These are phyloP conservation scores for Pichia thaimueangensis DNA, from an alignment of 805 yeast genomes.

Conservation along the genomic window DNA sequence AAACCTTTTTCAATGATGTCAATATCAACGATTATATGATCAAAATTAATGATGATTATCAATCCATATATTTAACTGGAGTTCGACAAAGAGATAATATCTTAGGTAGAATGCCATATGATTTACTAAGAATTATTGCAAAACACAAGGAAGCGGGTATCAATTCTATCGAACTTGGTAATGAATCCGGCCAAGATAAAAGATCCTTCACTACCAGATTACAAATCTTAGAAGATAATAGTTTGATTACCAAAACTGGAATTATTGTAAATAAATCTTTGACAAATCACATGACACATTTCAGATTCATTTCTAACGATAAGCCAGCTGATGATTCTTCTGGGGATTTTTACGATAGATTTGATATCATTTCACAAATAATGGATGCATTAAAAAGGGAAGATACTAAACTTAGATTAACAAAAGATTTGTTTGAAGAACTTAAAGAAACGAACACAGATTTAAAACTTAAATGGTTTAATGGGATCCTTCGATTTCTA, in stretches of 20 bases:
- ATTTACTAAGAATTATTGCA: slow-evolving; percentile 54
- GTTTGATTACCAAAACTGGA: slow-evolving; percentile 37
- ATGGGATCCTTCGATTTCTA: slow-evolving; percentile 43
- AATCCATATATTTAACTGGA: slow-evolving; percentile 55
- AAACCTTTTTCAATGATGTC: slow-evolving; percentile 3
- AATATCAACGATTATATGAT: slow-evolving; percentile 13
- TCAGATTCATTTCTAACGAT: slow-evolving; percentile 31
- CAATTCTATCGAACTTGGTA: slow-evolving; percentile 49
- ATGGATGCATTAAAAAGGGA: slow-evolving; percentile 49
- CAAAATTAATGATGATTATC: slow-evolving; percentile 46
- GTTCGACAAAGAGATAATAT: slow-evolving; percentile 43
- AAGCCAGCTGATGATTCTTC: slow-evolving; percentile 14
- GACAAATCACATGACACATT: slow-evolving; percentile 48
- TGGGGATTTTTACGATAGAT: slow-evolving; percentile 16
- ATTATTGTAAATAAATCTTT: slow-evolving; percentile 41
- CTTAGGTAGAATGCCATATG: slow-evolving; percentile 51
- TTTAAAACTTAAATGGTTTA: slow-evolving; percentile 28
- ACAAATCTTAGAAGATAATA: slow-evolving; percentile 44
- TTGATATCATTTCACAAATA: slow-evolving; percentile 27
- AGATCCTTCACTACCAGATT: slow-evolving; percentile 62
- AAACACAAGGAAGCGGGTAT: slow-evolving; percentile 51
- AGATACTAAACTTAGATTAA: slow-evolving; percentile 54
- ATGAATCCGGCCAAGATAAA: slow-evolving; percentile 59
- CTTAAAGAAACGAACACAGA: slow-evolving; percentile 40
- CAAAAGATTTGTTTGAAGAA: slow-evolving; percentile 55